Percentiles rank a stretch among this genome's conserved stretches.
Conservation (phyloP, 2,329 filamentous ascomycete genomes). For the Colletotrichum sp. region DNA sequence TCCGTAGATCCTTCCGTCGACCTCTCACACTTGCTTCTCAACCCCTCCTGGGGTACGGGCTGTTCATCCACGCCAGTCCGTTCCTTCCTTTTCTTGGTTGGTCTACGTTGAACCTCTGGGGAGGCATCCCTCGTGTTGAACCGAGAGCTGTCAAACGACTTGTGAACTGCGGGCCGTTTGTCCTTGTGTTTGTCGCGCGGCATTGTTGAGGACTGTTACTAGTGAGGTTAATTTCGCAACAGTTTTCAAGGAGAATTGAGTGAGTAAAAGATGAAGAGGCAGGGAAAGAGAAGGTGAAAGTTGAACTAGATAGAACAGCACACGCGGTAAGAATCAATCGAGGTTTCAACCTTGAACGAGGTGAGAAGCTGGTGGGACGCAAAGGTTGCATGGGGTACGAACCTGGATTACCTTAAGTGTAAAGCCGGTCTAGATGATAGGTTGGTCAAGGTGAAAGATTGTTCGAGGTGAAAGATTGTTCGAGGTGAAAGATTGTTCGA, state of each 20-base stretch:
- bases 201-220: not conserved
- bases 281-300: not conserved
- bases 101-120: not conserved
- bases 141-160: not conserved
- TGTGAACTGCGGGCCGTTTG: not conserved
- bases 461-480: no score
- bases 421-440: not conserved
- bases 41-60: not conserved
- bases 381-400: not conserved
- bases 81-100: not conserved
- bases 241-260: not conserved
- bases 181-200: not conserved
- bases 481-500: no score
- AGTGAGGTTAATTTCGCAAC: not conserved
- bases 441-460: not conserved
- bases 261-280: not conserved
- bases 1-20: not conserved
- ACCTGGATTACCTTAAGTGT: not conserved
- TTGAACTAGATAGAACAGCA: not conserved
- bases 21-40: not conserved
- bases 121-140: not conserved
- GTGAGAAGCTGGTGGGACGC: not conserved
- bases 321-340: not conserved
- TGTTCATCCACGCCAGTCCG: not conserved
- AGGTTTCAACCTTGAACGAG: not conserved